phyloP scores from a whole-genome alignment of 306 rosid species.

The Astragalus membranaceus region DNA sequence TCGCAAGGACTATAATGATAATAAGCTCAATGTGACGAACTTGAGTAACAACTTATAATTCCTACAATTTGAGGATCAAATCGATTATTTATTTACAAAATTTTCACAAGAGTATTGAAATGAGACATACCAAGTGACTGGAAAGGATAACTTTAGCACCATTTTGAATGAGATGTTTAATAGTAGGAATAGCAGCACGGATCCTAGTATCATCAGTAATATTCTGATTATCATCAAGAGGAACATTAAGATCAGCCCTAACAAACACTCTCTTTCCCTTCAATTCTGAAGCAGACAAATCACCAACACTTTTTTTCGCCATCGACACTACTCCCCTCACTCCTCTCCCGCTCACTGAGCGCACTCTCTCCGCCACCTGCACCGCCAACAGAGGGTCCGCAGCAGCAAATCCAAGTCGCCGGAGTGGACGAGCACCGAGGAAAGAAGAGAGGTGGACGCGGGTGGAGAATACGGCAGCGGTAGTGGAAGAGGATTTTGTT shows the following conservation, averaged over 20 bases:
- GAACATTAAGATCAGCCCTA: constrained; percentile 90
- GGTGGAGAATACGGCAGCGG: constrained; percentile 36
- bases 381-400: constrained; percentile 64
- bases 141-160: constrained; percentile 97
- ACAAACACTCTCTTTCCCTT: constrained; percentile 92
- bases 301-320: constrained; percentile 97
- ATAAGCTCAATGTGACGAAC: too few species aligned
- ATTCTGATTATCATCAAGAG: constrained; percentile 77
- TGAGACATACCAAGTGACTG: constrained; percentile 68
- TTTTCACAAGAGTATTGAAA: too few species aligned
- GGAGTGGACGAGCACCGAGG: constrained; percentile 48
- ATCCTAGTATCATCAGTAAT: constrained; percentile 96
- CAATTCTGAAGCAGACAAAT: constrained; percentile 54
- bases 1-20: too few species aligned
- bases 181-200: constrained; percentile 94
- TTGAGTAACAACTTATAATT: too few species aligned
- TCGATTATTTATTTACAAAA: not conserved
- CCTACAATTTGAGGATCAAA: too few species aligned
- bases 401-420: constrained; percentile 67
- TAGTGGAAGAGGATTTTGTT: constrained; percentile 32
- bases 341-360: constrained; percentile 34
- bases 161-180: constrained; percentile 63
- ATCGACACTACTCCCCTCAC: constrained; percentile 57
- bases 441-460: constrained; percentile 42
- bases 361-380: constrained; percentile 56